A percentile compares a stretch with the other conserved stretches of the same genome.
Evolutionary conservation across 179 eudicot genomes (phyloP).

Genomic region (Nepenthes alata): DNA sequence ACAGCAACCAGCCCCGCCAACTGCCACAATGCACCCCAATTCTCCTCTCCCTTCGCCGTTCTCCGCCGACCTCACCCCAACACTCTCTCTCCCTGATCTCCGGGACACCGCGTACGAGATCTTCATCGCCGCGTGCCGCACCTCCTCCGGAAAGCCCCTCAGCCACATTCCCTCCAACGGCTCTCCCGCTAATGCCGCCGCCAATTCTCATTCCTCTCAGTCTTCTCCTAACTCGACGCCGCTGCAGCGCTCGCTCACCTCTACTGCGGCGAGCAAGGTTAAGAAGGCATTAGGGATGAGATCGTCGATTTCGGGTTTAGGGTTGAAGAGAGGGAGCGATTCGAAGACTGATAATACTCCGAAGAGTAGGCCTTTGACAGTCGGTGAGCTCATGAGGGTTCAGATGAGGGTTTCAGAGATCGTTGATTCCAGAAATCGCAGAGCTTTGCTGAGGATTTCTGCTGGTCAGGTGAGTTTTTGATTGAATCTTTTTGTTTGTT

Average conservation of each 20-base stretch:
- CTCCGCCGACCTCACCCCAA: slow-evolving; percentile 46
- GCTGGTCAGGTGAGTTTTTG: slow-evolving; percentile 64
- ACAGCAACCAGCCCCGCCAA: slow-evolving; percentile 13
- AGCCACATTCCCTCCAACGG: slow-evolving; percentile 22
- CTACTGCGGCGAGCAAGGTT: slow-evolving; percentile 76
- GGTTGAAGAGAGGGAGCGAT: slow-evolving; percentile 20
- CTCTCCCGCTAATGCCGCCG: slow-evolving; percentile 16
- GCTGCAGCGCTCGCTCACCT: slow-evolving; percentile 53
- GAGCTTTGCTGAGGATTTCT: slow-evolving; percentile 69
- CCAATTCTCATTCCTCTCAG: slow-evolving; percentile 9
- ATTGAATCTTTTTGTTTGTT: background rate
- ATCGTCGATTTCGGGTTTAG: slow-evolving; percentile 38
- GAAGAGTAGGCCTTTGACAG: slow-evolving; percentile 36
- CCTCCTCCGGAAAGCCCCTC: slow-evolving; percentile 71
- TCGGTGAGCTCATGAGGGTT: slow-evolving; percentile 81
- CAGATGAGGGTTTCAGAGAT: slow-evolving; percentile 77
- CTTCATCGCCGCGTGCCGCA: slow-evolving; percentile 74
- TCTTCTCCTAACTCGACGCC: slow-evolving; percentile 10
- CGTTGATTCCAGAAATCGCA: slow-evolving; percentile 67
- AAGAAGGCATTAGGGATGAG: slow-evolving; percentile 89
- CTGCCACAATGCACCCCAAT: slow-evolving; percentile 15
- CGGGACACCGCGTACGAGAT: slow-evolving; percentile 81
- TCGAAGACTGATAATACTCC: slow-evolving; percentile 19
- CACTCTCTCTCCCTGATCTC: slow-evolving; percentile 68
- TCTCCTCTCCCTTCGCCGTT: slow-evolving; percentile 58